phyloP scores from a whole-genome alignment of 2,329 filamentous ascomycete species.

The Byssochlamys sp. region DNA sequence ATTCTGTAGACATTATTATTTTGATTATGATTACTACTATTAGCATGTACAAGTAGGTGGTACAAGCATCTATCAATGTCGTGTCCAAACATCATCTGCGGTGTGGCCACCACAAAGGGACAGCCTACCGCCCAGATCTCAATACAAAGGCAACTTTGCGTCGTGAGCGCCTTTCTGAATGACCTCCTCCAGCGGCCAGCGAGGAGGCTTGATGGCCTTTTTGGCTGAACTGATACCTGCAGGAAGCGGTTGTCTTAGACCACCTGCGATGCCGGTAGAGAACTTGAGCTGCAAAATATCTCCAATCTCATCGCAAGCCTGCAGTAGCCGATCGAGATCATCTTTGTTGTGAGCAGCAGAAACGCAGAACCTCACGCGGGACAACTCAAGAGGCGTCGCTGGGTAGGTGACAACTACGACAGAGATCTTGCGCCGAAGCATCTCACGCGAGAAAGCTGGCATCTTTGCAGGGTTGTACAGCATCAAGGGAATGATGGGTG shows the following conservation, averaged over 20 bases:
- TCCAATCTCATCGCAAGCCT: constrained; percentile 84
- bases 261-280: constrained; percentile 81
- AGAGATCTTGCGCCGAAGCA: constrained; percentile 90
- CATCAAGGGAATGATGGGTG: constrained; percentile 82
- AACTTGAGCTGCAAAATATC: constrained; percentile 86
- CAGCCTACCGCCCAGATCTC: not conserved
- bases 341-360: constrained; percentile 94
- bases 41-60: not conserved
- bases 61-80: not conserved
- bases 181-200: constrained; percentile 68
- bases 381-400: constrained; percentile 83
- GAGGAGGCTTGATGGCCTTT: constrained; percentile 47
- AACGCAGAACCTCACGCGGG: constrained; percentile 83
- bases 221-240: constrained; percentile 47
- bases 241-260: constrained; percentile 58
- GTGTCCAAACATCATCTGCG: not conserved
- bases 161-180: constrained; percentile 62
- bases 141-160: constrained; percentile 59
- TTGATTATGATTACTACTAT: not conserved
- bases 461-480: constrained; percentile 96
- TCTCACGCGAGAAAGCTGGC: constrained; percentile 90
- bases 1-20: constrained; percentile 12
- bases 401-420: constrained; percentile 93
- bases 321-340: constrained; percentile 75
- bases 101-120: not conserved